Conservation (phyloP, 1,284 basidiomycete species). For the Naganishia liquefaciens region DNA sequence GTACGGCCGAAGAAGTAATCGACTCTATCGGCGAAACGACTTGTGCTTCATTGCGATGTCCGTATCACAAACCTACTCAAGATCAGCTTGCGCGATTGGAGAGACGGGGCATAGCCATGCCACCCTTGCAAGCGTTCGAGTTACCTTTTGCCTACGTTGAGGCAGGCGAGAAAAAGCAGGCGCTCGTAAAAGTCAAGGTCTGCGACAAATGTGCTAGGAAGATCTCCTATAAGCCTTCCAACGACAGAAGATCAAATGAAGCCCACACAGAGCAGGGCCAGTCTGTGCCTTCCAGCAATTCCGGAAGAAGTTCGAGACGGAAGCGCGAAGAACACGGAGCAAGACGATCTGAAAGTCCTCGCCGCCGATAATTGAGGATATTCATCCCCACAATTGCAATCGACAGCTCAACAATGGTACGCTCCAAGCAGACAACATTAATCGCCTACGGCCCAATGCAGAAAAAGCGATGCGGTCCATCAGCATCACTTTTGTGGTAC, state of each 20-base stretch:
- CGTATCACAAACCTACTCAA: constrained; percentile 59
- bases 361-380: background rate
- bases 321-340: background rate
- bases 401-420: background rate
- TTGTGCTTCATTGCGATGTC: constrained; percentile 82
- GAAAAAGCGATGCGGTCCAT: too few relatives aligned
- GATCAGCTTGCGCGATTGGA: constrained; percentile 8
- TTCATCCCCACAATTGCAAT: background rate
- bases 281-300: background rate
- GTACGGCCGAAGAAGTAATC: constrained; percentile 83
- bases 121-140: constrained; percentile 68
- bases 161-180: constrained; percentile 69
- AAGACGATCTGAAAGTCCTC: constrained; percentile 19
- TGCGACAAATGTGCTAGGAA: constrained; percentile 76
- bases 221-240: constrained; percentile 77
- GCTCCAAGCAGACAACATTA: too few relatives aligned
- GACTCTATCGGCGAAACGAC: constrained; percentile 77
- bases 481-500: too few relatives aligned
- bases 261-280: constrained; percentile 51
- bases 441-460: background rate
- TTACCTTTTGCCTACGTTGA: constrained; percentile 85
- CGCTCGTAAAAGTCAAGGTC: constrained; percentile 83
- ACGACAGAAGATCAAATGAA: constrained; percentile 54
- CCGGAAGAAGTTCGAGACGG: constrained; percentile 21
- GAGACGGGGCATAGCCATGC: constrained; percentile 36